Evolutionary conservation across 306 rosid species (phyloP).

Genomic region (Pachyrhizus erosus): DNA sequence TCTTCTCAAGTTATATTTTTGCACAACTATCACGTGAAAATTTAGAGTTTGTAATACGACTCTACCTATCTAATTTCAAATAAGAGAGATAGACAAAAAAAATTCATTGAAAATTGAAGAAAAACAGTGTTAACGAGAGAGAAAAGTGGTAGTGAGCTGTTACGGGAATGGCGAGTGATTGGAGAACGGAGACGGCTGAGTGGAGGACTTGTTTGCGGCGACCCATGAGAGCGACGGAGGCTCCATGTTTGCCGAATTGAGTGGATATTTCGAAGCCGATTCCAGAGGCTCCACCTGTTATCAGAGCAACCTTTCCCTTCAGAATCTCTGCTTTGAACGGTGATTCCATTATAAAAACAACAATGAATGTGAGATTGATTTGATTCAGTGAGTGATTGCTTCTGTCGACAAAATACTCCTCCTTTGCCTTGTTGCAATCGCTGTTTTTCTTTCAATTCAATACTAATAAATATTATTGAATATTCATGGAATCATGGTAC

Average conservation of each 20-base stretch:
- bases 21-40: no score
- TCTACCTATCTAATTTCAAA: not conserved
- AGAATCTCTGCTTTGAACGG: slow-evolving; percentile 68
- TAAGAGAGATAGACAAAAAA: not conserved
- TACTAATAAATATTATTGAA: no score
- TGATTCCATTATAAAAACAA: slow-evolving; percentile 39
- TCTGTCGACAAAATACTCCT: not conserved
- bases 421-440: not conserved
- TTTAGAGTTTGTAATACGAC: no score
- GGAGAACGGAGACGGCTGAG: slow-evolving; percentile 74
- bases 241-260: slow-evolving; percentile 91
- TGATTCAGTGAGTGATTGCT: not conserved
- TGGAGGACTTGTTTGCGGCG: slow-evolving; percentile 77
- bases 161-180: slow-evolving; percentile 66
- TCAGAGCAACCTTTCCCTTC: slow-evolving; percentile 83
- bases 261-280: slow-evolving; percentile 83
- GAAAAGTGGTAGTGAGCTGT: not conserved
- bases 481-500: no score
- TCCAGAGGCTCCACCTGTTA: slow-evolving; percentile 96
- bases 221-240: slow-evolving; percentile 88
- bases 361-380: not conserved
- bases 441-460: no score
- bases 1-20: not conserved
- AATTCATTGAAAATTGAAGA: not conserved
- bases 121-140: not conserved